These are phyloP conservation scores for Colletotrichum sp. DNA, from an alignment of 2,329 filamentous ascomycete genomes.

Conservation along the genomic window DNA sequence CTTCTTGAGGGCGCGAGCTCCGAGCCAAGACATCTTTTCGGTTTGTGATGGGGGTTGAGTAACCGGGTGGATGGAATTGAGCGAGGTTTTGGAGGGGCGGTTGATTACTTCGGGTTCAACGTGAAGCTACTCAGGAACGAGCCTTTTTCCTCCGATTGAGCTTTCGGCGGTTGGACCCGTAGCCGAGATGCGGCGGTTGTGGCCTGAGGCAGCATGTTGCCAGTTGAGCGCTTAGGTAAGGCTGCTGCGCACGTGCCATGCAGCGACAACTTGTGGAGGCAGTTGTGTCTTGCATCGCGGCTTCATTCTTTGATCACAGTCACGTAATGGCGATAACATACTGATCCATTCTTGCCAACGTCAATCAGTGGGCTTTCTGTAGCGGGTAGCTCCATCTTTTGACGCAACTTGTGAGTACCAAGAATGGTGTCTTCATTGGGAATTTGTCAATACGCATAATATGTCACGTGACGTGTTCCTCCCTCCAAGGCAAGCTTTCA, in stretches of 20 bases:
- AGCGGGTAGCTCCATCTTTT: neutral
- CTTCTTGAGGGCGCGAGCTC: conserved; percentile 72
- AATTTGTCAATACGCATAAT: neutral
- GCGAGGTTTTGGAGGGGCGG: conserved; percentile 31
- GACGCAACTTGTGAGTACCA: neutral
- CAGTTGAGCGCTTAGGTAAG: neutral
- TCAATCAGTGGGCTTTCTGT: neutral
- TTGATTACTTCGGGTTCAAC: conserved; percentile 33
- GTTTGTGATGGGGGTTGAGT: conserved; percentile 36
- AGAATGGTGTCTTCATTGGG: neutral
- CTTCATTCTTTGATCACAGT: neutral
- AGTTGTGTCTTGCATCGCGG: neutral
- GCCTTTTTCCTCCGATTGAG: conserved; percentile 41
- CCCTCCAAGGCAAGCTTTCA: neutral
- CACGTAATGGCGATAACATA: neutral
- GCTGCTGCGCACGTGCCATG: neutral
- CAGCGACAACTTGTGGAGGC: neutral
- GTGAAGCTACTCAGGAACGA: conserved; percentile 41
- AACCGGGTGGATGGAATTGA: conserved; percentile 35
- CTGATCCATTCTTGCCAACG: neutral
- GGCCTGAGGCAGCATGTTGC: conserved; percentile 29
- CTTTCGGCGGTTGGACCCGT: conserved; percentile 36
- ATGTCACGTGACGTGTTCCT: neutral
- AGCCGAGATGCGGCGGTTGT: conserved; percentile 28
- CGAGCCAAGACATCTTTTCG: conserved; percentile 77